phyloP scores from a whole-genome alignment of 2,329 filamentous ascomycete species.

The Colletotrichum noveboracense region DNA sequence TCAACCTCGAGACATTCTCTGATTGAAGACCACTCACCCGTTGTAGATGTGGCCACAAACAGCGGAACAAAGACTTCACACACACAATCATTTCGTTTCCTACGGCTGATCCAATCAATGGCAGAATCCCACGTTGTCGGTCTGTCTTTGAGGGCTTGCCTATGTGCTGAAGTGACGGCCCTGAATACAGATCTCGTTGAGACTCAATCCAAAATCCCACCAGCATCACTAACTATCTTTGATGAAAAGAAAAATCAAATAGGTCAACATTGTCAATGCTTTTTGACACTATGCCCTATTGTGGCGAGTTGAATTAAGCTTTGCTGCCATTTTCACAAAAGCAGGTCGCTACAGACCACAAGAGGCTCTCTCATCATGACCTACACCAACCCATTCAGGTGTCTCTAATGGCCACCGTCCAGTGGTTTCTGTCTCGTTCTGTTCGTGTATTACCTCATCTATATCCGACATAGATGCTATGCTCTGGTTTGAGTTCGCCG shows the following conservation, averaged over 20 bases:
- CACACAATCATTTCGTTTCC: not conserved
- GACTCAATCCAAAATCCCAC: not conserved
- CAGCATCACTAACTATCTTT: not conserved
- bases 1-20: not conserved
- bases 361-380: not conserved
- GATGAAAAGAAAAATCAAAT: not conserved
- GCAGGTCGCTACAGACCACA: not conserved
- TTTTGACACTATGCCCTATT: not conserved
- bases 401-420: not conserved
- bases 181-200: not conserved
- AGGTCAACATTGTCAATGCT: fast-evolving
- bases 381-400: not conserved
- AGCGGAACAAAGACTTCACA: not conserved
- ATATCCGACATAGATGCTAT: not conserved
- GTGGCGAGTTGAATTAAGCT: not conserved
- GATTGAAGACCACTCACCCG: not conserved
- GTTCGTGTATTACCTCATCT: not conserved
- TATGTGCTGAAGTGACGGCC: not conserved
- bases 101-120: not conserved
- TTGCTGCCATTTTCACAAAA: not conserved
- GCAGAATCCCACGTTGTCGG: fast-evolving
- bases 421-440: not conserved
- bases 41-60: not conserved
- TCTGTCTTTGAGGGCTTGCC: not conserved
- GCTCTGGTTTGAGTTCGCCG: not conserved